phyloP scores from a whole-genome alignment of 2,329 filamentous ascomycete species.

The Dissoconium aciculare region DNA sequence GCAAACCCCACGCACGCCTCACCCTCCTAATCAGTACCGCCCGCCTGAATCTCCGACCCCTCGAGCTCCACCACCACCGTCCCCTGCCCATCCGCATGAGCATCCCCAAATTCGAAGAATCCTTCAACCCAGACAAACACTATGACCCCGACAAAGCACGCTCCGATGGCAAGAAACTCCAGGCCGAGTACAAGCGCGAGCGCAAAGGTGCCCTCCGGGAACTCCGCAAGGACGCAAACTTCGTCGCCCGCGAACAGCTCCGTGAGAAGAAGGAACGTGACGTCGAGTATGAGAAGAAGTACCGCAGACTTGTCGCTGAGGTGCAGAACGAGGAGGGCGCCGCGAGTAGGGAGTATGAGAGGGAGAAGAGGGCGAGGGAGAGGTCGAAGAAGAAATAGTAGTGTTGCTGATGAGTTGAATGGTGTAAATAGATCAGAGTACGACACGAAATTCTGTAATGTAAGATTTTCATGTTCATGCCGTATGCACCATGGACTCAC shows the following conservation, averaged over 20 bases:
- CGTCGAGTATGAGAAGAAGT: constrained; percentile 90
- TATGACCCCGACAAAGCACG: constrained; percentile 93
- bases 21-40: constrained; percentile 46
- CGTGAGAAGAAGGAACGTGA: constrained; percentile 87
- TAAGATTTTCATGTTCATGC: too few species aligned
- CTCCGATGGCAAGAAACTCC: constrained; percentile 67
- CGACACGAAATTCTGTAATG: too few species aligned
- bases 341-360: too few species aligned
- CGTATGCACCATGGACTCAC: too few species aligned
- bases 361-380: too few species aligned
- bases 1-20: constrained; percentile 45
- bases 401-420: too few species aligned
- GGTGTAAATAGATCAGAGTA: too few species aligned
- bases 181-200: constrained; percentile 86
- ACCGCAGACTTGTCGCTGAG: constrained; percentile 77
- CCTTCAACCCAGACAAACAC: constrained; percentile 87
- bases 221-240: constrained; percentile 85
- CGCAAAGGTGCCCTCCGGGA: constrained; percentile 89
- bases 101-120: constrained; percentile 91
- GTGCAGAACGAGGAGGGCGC: constrained; percentile 96
- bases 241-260: constrained; percentile 80
- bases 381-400: too few species aligned
- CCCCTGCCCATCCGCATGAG: constrained; percentile 76
- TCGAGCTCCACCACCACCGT: constrained; percentile 77
- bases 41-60: constrained; percentile 54